These are phyloP conservation scores for Picocystis salinarum DNA, from an alignment of 139 green algal genomes.

Conservation along the genomic window DNA sequence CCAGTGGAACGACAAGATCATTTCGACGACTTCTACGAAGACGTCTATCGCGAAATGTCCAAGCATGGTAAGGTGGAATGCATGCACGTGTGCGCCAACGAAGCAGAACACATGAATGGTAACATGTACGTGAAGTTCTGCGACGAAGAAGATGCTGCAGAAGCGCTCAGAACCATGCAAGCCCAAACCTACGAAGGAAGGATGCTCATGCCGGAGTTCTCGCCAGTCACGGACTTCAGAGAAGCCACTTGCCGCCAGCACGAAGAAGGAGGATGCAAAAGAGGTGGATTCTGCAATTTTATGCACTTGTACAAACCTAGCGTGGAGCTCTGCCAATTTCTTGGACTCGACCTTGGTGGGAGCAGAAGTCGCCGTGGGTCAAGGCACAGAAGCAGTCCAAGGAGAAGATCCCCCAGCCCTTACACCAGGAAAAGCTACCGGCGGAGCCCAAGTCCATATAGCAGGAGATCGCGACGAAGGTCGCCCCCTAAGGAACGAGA, in stretches of 20 bases:
- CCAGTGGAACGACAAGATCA: constrained; percentile 64
- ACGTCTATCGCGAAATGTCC: constrained; percentile 91
- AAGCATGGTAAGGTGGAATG: constrained; percentile 83
- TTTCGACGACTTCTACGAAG: constrained; percentile 96
- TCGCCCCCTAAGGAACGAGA: no score
- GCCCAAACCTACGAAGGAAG: constrained; percentile 30
- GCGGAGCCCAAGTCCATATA: no score
- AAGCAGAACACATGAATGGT: constrained; percentile 92
- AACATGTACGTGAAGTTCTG: constrained; percentile 88
- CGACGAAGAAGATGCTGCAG: constrained; percentile 63
- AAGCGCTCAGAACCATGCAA: constrained; percentile 35
- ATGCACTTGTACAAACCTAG: no score
- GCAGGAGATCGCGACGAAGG: no score
- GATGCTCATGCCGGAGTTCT: constrained; percentile 83
- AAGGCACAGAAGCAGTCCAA: no score
- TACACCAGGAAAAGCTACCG: no score
- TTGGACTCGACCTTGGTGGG: no score
- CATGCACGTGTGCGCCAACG: constrained; percentile 95
- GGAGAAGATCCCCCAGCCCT: no score
- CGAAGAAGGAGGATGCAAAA: constrained; percentile 89
- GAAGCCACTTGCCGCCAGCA: constrained; percentile 92
- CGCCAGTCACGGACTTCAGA: constrained; percentile 92
- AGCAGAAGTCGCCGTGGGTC: no score
- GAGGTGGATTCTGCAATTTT: constrained; percentile 98
- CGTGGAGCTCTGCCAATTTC: no score